Base-by-base conservation (phyloP, 257 asterid species). In the Penstemon newberryi region DNA sequence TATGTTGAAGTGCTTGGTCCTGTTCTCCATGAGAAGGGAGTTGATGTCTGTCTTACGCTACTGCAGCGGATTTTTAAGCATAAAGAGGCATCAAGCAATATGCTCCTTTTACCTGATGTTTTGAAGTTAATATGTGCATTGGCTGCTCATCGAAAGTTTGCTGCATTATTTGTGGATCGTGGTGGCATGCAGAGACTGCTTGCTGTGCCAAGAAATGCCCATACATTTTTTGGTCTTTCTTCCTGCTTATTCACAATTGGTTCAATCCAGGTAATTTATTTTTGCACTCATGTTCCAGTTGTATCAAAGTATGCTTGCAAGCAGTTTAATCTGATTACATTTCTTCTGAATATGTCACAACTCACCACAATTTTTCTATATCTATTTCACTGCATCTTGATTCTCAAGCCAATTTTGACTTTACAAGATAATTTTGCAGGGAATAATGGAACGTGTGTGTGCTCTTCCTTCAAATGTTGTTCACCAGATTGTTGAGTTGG, bases 1-100 rank as follows among this genome's bases (percentile, higher is more conserved):
- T 94, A 94, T 77, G 96, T 94, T 71, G 99, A 94, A 82, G 99
- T 91, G 76, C 97, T 94, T 60, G 99, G 96, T 57, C 99, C 99
- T 66, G 96, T 94, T 57, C 89, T 94, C 65, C 96, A 87, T 73
- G 98, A 94, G 81, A 91, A 87, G 73, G 99, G 99, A 56, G 99
- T 94, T 36, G 99, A 94, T 70, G 99, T 94, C 63, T 87, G 91
- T 79, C 87, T 94, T 74, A 91, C 95, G 6, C 79, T 94, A 63
- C 71, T 94, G 81, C 96, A 83, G 75, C 81, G 87, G 63, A 84
- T 81, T 80, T 69, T 70, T 51, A 91, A 91, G 81, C 82, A 80
- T 79, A 84, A 80, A 78, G 98, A 91, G 71, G 70, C 87, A 60
- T 77, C 88, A 25, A 78, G 67, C 47, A 65, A 78, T 40, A 51